phyloP scores from a whole-genome alignment of 805 yeast genomes.

The Suhomyces emberorum region DNA sequence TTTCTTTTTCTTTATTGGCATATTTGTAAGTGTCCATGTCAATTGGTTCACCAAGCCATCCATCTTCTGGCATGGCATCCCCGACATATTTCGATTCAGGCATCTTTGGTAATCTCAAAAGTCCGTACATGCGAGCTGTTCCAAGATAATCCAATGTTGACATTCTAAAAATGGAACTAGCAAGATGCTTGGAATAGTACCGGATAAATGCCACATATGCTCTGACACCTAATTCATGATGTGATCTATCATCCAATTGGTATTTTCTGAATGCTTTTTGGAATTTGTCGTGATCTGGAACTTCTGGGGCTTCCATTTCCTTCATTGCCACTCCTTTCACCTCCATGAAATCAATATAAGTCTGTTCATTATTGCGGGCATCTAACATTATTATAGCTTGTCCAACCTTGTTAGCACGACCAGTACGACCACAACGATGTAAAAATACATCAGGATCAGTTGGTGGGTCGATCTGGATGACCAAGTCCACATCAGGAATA shows the following conservation, averaged over 20 bases:
- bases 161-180: slow-evolving; percentile 81
- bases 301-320: slow-evolving; percentile 29
- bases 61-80: slow-evolving; percentile 59
- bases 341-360: slow-evolving; percentile 73
- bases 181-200: slow-evolving; percentile 84
- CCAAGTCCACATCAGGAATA: slow-evolving; percentile 91
- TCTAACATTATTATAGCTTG: slow-evolving; percentile 71
- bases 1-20: slow-evolving; percentile 62
- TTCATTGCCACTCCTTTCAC: slow-evolving; percentile 59
- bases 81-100: slow-evolving; percentile 69
- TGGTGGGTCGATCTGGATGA: slow-evolving; percentile 93
- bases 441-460: slow-evolving; percentile 87
- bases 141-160: slow-evolving; percentile 68
- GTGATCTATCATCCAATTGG: slow-evolving; percentile 68
- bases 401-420: slow-evolving; percentile 84
- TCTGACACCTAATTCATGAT: slow-evolving; percentile 77
- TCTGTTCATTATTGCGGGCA: slow-evolving; percentile 72
- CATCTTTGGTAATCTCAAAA: slow-evolving; percentile 86
- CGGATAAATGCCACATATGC: slow-evolving; percentile 81
- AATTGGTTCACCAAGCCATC: slow-evolving; percentile 65
- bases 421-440: slow-evolving; percentile 95
- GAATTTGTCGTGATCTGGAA: slow-evolving; percentile 25
- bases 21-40: slow-evolving; percentile 70
- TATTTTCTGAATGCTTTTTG: slow-evolving; percentile 40
- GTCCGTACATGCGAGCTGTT: slow-evolving; percentile 72